Percentiles rank a stretch among this genome's conserved stretches.
Evolutionary conservation across 75 land plant species (phyloP).

Genomic region (Pinus taeda): DNA sequence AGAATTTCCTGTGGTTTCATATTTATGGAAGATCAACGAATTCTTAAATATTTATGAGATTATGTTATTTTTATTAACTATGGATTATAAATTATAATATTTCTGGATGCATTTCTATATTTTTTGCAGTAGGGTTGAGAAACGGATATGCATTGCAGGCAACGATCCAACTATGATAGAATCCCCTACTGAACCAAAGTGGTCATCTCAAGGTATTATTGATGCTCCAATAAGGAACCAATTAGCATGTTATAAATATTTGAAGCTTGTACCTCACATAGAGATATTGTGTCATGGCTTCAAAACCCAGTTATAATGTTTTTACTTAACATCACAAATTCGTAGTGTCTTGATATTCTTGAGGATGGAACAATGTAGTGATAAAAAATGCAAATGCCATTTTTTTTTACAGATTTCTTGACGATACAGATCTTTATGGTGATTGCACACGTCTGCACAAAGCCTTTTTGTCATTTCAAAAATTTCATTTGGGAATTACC

Average conservation of each 20-base stretch:
- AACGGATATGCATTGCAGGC: conserved; percentile 79
- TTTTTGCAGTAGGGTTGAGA: conserved; percentile 42
- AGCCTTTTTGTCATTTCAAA: neutral
- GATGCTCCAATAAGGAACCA: neutral
- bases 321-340: neutral
- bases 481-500: neutral
- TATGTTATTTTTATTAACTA: neutral
- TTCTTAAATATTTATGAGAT: neutral
- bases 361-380: neutral
- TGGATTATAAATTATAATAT: neutral
- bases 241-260: neutral
- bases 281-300: neutral
- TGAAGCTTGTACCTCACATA: neutral
- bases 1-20: neutral
- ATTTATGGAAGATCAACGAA: neutral
- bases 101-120: neutral
- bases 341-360: neutral
- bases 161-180: conserved; percentile 61
- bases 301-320: neutral
- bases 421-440: neutral
- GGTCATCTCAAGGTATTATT: conserved; percentile 83
- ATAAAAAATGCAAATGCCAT: neutral
- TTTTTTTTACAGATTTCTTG: neutral
- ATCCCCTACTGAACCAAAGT: conserved; percentile 90
- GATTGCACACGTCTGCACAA: neutral